Conservation (phyloP, 106 monocot species). For the Triglochin maritima region DNA sequence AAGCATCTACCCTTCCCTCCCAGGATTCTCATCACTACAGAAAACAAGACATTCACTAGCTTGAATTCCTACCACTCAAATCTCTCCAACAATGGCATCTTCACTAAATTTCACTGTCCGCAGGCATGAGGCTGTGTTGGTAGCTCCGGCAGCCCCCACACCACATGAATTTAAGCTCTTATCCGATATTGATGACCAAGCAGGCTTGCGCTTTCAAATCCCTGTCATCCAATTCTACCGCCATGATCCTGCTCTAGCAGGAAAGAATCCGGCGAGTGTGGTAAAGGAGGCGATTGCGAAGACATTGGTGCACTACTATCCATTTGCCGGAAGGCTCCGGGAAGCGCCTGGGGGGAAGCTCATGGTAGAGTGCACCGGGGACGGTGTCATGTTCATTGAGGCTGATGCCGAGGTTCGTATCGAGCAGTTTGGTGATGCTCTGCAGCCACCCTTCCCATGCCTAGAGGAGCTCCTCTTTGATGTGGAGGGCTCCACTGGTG, state of each 20-base stretch:
- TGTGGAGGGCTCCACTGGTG: constrained; percentile 5
- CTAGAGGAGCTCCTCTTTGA: constrained; percentile 21
- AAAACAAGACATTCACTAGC: too few relatives aligned
- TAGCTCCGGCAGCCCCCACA: constrained; percentile 31
- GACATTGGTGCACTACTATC: constrained; percentile 18
- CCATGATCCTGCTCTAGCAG: background rate
- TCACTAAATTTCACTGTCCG: constrained; percentile 15
- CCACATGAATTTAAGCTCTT: constrained; percentile 40
- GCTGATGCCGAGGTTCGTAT: constrained; percentile 20
- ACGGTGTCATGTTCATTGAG: constrained; percentile 14
- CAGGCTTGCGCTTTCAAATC: constrained; percentile 33
- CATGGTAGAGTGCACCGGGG: constrained; percentile 15
- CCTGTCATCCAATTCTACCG: constrained; percentile 38
- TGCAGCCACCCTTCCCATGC: constrained; percentile 18
- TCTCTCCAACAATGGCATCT: background rate
- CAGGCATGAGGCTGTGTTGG: constrained; percentile 17
- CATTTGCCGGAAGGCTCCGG: constrained; percentile 18
- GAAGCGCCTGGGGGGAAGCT: constrained; percentile 22
- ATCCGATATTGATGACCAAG: constrained; percentile 55
- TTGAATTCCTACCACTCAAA: too few relatives aligned
- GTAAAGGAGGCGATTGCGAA: constrained; percentile 12
- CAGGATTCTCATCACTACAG: too few relatives aligned
- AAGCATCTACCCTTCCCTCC: too few relatives aligned
- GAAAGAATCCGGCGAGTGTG: constrained; percentile 5
- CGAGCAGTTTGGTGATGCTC: constrained; percentile 10